Conservation (phyloP, 805 yeast species). For the Ogataea wickerhamii region DNA sequence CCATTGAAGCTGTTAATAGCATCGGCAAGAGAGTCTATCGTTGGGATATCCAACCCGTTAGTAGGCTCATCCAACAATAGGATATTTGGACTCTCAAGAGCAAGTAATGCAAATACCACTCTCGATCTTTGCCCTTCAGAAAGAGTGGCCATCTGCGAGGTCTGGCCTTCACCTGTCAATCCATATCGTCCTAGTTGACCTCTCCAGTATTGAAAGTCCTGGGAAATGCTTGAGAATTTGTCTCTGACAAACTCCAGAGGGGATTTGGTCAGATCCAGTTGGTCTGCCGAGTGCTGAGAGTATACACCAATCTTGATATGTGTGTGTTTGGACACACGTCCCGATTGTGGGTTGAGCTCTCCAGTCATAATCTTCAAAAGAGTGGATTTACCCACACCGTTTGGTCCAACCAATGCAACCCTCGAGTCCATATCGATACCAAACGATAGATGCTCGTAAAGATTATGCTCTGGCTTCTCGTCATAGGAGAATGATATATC, state of each 20-base stretch:
- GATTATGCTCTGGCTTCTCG: slow-evolving; percentile 75
- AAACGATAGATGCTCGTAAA: slow-evolving; percentile 86
- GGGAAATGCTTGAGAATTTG: slow-evolving; percentile 83
- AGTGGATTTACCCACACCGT: slow-evolving; percentile 98
- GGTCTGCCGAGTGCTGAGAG: slow-evolving; percentile 98
- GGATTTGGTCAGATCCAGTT: slow-evolving; percentile 90
- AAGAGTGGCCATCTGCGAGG: slow-evolving; percentile 96
- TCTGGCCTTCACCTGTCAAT: slow-evolving; percentile 97
- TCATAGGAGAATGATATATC: slow-evolving; percentile 91
- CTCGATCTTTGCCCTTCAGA: slow-evolving; percentile 99
- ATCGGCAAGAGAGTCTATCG: slow-evolving; percentile 95
- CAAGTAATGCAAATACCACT: slow-evolving; percentile 95
- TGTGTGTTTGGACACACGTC: slow-evolving; percentile 95
- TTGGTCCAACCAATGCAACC: slow-evolving; percentile 96
- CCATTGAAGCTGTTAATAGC: slow-evolving; percentile 94
- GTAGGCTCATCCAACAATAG: slow-evolving; percentile 98
- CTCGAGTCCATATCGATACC: slow-evolving; percentile 99
- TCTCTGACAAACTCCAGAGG: slow-evolving; percentile 97
- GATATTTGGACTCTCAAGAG: slow-evolving; percentile 93
- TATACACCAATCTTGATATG: slow-evolving; percentile 98
- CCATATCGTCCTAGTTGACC: slow-evolving; percentile 97
- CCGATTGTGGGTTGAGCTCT: slow-evolving; percentile 80
- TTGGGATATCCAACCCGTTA: slow-evolving; percentile 97
- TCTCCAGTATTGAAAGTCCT: slow-evolving; percentile 99
- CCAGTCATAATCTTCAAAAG: slow-evolving; percentile 96